phyloP scores from a whole-genome alignment of 805 yeast genomes.

The Scheffersomyces ergatensis region DNA sequence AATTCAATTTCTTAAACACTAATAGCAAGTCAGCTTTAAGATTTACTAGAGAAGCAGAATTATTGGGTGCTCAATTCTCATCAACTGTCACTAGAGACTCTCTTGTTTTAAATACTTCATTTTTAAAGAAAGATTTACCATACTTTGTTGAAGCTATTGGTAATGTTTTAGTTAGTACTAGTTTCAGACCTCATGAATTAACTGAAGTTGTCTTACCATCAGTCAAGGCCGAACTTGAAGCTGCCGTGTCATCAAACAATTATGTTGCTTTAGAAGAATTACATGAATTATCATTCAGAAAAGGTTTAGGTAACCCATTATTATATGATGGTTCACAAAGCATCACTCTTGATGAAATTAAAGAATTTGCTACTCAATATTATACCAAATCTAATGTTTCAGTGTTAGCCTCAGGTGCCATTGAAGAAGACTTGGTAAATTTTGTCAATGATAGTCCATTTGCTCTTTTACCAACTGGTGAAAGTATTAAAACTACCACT shows the following conservation, averaged over 20 bases:
- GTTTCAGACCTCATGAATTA: constrained; percentile 81
- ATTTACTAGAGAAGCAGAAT: constrained; percentile 90
- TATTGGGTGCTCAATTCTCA: constrained; percentile 79
- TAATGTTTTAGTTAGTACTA: constrained; percentile 65
- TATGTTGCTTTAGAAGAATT: constrained; percentile 72
- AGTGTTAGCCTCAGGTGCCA: constrained; percentile 72
- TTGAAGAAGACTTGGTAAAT: constrained; percentile 62
- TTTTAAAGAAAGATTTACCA: constrained; percentile 86
- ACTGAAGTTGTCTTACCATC: constrained; percentile 80
- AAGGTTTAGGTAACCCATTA: constrained; percentile 83
- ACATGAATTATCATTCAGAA: constrained; percentile 79
- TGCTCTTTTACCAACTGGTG: constrained; percentile 59
- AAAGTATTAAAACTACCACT: constrained; percentile 33
- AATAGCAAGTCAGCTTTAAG: constrained; percentile 83
- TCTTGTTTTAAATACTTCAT: constrained; percentile 74
- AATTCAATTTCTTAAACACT: constrained; percentile 83
- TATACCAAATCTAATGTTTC: constrained; percentile 71
- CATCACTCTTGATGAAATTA: constrained; percentile 60
- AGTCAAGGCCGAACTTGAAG: constrained; percentile 61
- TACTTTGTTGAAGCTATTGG: constrained; percentile 86
- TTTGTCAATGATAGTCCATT: constrained; percentile 69
- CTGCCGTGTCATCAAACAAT: constrained; percentile 49
- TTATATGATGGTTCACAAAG: constrained; percentile 64
- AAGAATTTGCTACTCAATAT: constrained; percentile 60
- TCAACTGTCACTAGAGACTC: constrained; percentile 79